phyloP scores from a whole-genome alignment of 1,284 basidiomycete genomes.

The Fistulina hepatica region DNA sequence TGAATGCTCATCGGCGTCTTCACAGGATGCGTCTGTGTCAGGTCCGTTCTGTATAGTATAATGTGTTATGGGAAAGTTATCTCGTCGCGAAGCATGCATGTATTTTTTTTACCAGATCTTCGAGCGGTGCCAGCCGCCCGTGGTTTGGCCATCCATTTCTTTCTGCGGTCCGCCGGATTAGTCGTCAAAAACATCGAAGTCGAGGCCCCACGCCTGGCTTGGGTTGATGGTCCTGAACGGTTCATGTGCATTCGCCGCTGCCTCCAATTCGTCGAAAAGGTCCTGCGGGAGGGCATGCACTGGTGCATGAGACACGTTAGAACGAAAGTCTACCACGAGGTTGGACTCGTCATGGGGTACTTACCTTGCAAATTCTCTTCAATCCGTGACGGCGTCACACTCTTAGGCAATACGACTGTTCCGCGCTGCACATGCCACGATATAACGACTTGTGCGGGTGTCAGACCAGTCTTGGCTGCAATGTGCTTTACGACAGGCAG shows the following conservation, averaged over 20 bases:
- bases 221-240: constrained; percentile 51
- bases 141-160: too few relatives aligned
- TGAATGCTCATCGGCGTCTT: too few relatives aligned
- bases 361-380: constrained; percentile 57
- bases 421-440: constrained; percentile 76
- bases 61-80: too few relatives aligned
- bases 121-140: too few relatives aligned
- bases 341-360: constrained; percentile 11
- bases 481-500: constrained; percentile 50
- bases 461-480: constrained; percentile 55
- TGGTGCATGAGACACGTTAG: constrained; percentile 16
- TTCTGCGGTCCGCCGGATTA: too few relatives aligned
- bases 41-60: too few relatives aligned
- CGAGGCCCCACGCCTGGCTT: constrained; percentile 48
- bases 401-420: constrained; percentile 69
- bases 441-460: constrained; percentile 69
- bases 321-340: not conserved
- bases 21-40: too few relatives aligned
- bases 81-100: too few relatives aligned
- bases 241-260: constrained; percentile 42
- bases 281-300: constrained; percentile 43
- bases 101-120: too few relatives aligned
- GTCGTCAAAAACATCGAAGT: constrained; percentile 57
- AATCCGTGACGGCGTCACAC: constrained; percentile 62
- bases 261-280: constrained; percentile 49